These are phyloP conservation scores for Chlamydomonas incerta DNA, from an alignment of 139 green algal genomes.

Conservation along the genomic window DNA sequence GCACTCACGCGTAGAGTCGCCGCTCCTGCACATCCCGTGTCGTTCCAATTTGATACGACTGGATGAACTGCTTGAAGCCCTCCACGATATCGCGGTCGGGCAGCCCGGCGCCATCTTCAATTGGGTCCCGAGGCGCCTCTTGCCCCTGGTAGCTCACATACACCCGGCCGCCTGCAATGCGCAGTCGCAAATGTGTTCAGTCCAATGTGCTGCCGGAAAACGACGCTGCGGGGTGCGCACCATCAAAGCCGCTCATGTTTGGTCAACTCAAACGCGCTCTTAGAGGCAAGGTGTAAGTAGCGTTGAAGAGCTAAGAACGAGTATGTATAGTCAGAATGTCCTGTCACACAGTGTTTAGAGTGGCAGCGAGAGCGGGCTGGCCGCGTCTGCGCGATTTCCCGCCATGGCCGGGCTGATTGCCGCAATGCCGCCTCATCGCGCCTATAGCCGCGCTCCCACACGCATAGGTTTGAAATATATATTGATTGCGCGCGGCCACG, in stretches of 20 bases:
- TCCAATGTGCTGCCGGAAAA: not conserved
- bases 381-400: too few species aligned
- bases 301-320: not conserved
- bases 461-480: too few species aligned
- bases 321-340: not conserved
- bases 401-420: too few species aligned
- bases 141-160: slow-evolving; percentile 33
- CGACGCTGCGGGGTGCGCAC: not conserved
- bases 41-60: slow-evolving; percentile 34
- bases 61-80: slow-evolving; percentile 40
- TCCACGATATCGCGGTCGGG: slow-evolving; percentile 13
- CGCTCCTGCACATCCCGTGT: slow-evolving; percentile 29
- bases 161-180: slow-evolving; percentile 17
- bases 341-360: not conserved
- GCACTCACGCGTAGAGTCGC: slow-evolving; percentile 26
- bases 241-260: slow-evolving; percentile 46
- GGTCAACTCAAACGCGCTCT: not conserved
- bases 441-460: too few species aligned
- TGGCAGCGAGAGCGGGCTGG: too few species aligned
- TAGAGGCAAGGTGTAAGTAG: too few species aligned
- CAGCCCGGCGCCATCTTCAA: not conserved
- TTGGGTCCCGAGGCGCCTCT: not conserved
- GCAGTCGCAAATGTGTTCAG: not conserved
- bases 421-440: too few species aligned
- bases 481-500: too few species aligned